phyloP scores from a whole-genome alignment of 2,329 filamentous ascomycete genomes.

The Emmonsia crescens region DNA sequence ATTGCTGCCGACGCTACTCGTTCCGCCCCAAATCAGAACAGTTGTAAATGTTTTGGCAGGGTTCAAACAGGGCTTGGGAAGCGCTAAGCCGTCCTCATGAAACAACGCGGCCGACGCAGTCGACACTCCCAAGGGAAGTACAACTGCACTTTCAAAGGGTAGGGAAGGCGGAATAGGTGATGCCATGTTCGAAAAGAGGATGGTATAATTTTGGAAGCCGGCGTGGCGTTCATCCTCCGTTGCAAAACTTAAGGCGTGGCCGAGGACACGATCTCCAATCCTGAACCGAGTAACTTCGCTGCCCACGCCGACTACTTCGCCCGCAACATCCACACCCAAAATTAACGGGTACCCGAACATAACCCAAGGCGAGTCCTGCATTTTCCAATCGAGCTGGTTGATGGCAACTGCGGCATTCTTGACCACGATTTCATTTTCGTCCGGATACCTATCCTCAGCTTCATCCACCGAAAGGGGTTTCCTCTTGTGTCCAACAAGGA shows the following conservation, averaged over 20 bases:
- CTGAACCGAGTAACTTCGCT: constrained; percentile 35
- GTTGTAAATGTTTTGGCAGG: constrained; percentile 19
- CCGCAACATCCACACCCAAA: constrained; percentile 36
- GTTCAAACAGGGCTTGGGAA: constrained; percentile 9
- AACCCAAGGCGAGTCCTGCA: constrained; percentile 18
- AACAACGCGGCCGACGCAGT: constrained; percentile 18
- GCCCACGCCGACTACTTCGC: constrained; percentile 38
- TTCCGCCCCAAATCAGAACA: constrained; percentile 29
- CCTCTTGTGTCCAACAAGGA: constrained; percentile 21
- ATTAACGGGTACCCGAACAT: constrained; percentile 26
- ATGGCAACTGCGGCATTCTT: constrained; percentile 31
- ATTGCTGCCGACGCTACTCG: constrained; percentile 36
- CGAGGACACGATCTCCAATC: constrained; percentile 37
- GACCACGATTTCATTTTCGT: constrained; percentile 28
- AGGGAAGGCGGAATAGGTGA: constrained; percentile 12
- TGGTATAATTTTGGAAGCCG: constrained; percentile 19
- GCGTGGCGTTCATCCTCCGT: constrained; percentile 14
- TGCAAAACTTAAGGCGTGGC: constrained; percentile 10
- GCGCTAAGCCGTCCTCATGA: constrained; percentile 13
- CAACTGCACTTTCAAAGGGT: constrained; percentile 13
- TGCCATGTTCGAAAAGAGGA: constrained; percentile 12
- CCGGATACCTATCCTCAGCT: constrained; percentile 28
- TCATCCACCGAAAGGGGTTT: constrained; percentile 23
- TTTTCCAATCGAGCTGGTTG: constrained; percentile 35
- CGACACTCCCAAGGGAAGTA: constrained; percentile 14